phyloP scores from a whole-genome alignment of 2,329 filamentous ascomycete genomes.

The Pestalotiopsis sp. region DNA sequence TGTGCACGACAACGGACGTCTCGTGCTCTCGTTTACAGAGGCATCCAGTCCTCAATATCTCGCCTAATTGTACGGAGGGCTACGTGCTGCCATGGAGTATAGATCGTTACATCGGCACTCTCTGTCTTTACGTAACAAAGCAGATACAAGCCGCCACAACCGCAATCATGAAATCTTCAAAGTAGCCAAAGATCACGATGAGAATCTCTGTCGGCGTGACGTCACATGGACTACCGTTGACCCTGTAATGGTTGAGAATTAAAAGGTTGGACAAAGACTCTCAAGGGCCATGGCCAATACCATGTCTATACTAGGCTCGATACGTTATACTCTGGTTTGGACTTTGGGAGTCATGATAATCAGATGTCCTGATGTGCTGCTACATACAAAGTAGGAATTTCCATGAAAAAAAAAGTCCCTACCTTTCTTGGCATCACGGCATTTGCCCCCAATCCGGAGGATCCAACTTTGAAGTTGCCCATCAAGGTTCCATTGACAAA shows the following conservation, averaged over 20 bases:
- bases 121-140: background rate
- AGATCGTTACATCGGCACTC: background rate
- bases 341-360: background rate
- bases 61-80: background rate
- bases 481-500: background rate
- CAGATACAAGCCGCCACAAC: background rate
- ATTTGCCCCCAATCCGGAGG: background rate
- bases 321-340: too few relatives aligned
- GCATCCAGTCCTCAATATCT: background rate
- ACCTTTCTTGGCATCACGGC: background rate
- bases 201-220: too few relatives aligned
- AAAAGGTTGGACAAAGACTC: too few relatives aligned
- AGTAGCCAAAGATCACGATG: too few relatives aligned
- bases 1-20: background rate
- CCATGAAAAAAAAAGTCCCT: background rate
- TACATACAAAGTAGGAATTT: background rate
- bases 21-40: background rate
- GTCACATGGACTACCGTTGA: too few relatives aligned
- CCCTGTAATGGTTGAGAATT: too few relatives aligned
- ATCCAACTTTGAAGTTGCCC: background rate
- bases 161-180: background rate
- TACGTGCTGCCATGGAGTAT: background rate
- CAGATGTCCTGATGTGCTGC: background rate
- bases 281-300: too few relatives aligned
- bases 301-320: too few relatives aligned